Base-by-base conservation (phyloP, 169 alveolate species). In the Plasmodium gallinaceum region DNA sequence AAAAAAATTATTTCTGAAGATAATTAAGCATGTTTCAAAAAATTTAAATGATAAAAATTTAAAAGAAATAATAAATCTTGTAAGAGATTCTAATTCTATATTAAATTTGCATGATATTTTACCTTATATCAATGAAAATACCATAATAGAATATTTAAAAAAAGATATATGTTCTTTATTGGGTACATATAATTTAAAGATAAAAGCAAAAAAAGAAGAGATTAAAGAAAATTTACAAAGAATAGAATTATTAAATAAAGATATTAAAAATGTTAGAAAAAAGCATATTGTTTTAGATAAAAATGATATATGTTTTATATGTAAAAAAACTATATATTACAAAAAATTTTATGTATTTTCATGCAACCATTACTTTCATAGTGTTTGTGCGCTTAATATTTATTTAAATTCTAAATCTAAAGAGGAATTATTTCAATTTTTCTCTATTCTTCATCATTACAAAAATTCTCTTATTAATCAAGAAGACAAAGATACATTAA, bases 301-400 rank as follows among this genome's bases (percentile, higher is more conserved):
- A 86, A 70, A 72, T 58, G 92, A 86, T 42, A 86, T 86, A 26
- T 86, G 92, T 48, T 86, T 57, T 86, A 86, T 86, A 9, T 86
- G 92, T 65, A 86, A 72, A 62, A 86, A 86, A 54, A 86, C 86
- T 7, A 71, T 86, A n/a, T 71, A 60, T 71, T 86, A 52, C 39
- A 69, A 86, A 69, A 86, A 86, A 52, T 86, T 46, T 61, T 86
- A 86, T 61, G 87, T 86, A 8, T 86, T 86, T 60, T 86, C 92
- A n/a, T 86, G 92, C 22, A 57, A 86, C 16, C 92, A 86, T 71
- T 86, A 86, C 70, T 86, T 86, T 54, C 92, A 86, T 74, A 86
- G 92, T 39, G 61, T 37, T 20, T 86, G 92, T 60, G 65, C 92
- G 57, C 52, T 71, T 20, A 86, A 70, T 8, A 54, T 86, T 43